phyloP scores from a whole-genome alignment of 306 rosid genomes.

The Astragalus glycyphyllos region DNA sequence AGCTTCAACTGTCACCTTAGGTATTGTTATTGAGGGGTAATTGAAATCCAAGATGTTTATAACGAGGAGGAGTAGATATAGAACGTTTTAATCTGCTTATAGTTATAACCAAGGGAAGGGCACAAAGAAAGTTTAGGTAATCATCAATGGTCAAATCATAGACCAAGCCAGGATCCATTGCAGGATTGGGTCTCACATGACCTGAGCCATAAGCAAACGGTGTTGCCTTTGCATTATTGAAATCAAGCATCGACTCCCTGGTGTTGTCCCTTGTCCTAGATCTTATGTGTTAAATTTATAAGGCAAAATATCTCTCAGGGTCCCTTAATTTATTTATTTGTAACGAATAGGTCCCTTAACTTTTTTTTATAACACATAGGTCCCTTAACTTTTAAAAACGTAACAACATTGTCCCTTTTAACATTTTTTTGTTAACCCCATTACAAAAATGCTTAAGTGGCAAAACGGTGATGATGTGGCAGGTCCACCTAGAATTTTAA shows the following conservation, averaged over 20 bases:
- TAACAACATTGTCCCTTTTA: no score
- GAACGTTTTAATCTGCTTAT: conserved; percentile 39
- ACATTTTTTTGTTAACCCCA: no score
- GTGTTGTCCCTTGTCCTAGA: conserved; percentile 61
- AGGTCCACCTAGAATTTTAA: no score
- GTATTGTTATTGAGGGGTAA: conserved; percentile 70
- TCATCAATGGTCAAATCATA: conserved; percentile 62
- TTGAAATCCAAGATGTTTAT: conserved; percentile 59
- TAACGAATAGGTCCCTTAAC: no score
- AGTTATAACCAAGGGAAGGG: conserved; percentile 56
- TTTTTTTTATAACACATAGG: no score
- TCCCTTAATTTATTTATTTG: no score
- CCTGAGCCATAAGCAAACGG: conserved; percentile 69
- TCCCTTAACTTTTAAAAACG: no score
- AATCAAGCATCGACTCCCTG: conserved; percentile 51
- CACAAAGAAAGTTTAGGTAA: conserved; percentile 71
- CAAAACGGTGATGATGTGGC: no score
- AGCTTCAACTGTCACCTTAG: conserved; percentile 52
- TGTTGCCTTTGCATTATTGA: conserved; percentile 38
- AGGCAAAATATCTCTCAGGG: no score
- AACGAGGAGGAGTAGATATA: conserved; percentile 35
- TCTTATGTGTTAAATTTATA: no score
- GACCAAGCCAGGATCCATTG: conserved; percentile 81
- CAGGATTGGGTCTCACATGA: conserved; percentile 71
- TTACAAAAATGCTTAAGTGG: no score